Evolutionary conservation across 2,329 filamentous ascomycete genomes (phyloP), one percentile per base, ranked within the genome.

Genomic region (Fusarium veterinarium): DNA sequence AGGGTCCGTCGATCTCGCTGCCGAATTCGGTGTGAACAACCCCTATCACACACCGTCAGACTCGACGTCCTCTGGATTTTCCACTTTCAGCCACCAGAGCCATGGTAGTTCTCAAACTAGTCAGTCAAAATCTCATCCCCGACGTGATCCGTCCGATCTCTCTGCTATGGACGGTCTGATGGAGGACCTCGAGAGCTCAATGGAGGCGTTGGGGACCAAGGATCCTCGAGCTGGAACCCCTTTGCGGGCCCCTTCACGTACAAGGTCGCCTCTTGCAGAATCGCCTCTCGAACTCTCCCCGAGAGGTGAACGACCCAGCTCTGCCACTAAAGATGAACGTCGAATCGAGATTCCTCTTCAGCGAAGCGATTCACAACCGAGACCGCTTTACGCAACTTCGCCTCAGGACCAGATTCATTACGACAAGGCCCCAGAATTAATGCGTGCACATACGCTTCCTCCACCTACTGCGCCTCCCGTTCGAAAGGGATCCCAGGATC

Each of bases 61-160:
- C 67, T 94, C 91, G 4, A 86, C 88, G 31, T 91, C 90, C 1
- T 93, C 92, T 1, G 90, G 88, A 23, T 86, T 87, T 48, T 93
- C 91, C 5, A 87, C 85, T 2, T 87, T 86, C 42, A 92, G 90
- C 60, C 86, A 87, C 14, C 81, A 81, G 3, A 89, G 89, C 75
- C 87, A 88, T 67, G 83, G 87, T 2, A 93, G 91, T 76, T 91
- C 91, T 12, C 85, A 86, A 68, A 91, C 90, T 20, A 82, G 80
- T 60, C 80, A 81, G 12, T 74, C 79, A 11, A 80, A 80, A 45
- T 82, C 79, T 11, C 76, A 79, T 17, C 58, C 64, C 14, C 73
- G 81, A 20, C 80, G 82, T 35, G 83, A 84, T 41, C 82, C 82
- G 14, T 86, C 84, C 5, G 82, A 86, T 56, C 79, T 80, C 19